Base-by-base conservation (phyloP, 805 yeast species). In the Metschnikowia continentalis region DNA sequence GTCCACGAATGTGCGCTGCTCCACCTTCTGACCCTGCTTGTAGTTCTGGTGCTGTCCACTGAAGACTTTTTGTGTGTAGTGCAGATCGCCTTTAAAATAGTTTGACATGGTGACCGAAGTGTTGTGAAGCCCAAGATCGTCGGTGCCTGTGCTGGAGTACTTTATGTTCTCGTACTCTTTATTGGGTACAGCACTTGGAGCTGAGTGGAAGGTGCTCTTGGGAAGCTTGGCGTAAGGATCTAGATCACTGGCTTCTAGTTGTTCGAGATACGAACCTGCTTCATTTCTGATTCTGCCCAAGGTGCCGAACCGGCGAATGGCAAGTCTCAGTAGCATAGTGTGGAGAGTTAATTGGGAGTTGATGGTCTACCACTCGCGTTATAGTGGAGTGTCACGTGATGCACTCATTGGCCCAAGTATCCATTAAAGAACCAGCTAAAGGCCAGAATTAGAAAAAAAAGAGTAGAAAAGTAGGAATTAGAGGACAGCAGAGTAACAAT, bases 1-100 rank as follows among this genome's bases (percentile, higher is more conserved):
- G 78, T 76, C 76, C 32, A 57, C 70, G 53, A 74, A 74, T 35
- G 75, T 69, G 36, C 73, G 57, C 52, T 67, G 72, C 48, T 72
- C 77, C 2, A 68, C 62, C 46, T 61, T 60, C 47, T 65, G 64
- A 10, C 70, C 76, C 52, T 65, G 68, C 37, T 60, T 53, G 48
- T 57, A 55, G 42, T 57, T 54, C 35, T 51, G 56, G 47, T 60
- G 65, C 32, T 64, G 66, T n/a, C 71, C 72, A 42, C 61, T 60
- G 52, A 71, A 66, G 4, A 72, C 70, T 55, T 69, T 72, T 52
- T 68, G 70, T 3, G 70, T 63, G 54, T 72, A 75, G 54, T 73
- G 74, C 5, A 62, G 59, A 49, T 73, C 74, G 5, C 76, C 77
- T 48, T 60, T 57, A 52, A 74, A 72, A 57, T 74, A 74, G 52